These are phyloP conservation scores for Trichoderma semiorbis DNA, from an alignment of 2,329 filamentous ascomycete species.

Conservation along the genomic window DNA sequence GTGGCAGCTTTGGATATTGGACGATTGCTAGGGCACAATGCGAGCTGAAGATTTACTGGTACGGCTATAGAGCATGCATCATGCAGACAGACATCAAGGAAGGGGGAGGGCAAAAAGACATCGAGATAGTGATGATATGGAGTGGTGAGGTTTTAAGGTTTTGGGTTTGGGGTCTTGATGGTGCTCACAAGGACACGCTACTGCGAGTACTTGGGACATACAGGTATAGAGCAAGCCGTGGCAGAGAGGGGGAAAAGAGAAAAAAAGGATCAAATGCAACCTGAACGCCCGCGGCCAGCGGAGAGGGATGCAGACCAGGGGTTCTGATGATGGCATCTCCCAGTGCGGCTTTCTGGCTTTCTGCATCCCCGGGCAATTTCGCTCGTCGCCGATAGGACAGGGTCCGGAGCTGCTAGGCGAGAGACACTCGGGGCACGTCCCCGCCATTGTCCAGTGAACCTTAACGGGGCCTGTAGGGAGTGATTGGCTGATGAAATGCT, in stretches of 20 bases:
- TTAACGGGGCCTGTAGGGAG: slow-evolving; percentile 1
- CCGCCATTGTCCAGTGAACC: neutral
- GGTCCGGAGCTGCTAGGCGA: neutral
- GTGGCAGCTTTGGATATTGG: neutral
- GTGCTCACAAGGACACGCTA: neutral
- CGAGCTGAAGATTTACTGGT: neutral
- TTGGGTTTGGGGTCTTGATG: neutral
- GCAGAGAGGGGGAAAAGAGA: neutral
- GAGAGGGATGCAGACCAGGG: slow-evolving; percentile 7
- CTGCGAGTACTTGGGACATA: neutral
- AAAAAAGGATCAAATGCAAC: neutral
- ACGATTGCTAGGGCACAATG: neutral
- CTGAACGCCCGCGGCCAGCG: neutral
- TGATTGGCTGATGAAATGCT: neutral
- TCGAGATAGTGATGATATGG: neutral
- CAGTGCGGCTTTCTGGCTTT: neutral
- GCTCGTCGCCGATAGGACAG: slow-evolving; percentile 13
- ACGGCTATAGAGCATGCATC: neutral
- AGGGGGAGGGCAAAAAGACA: neutral
- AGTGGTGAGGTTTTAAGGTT: neutral
- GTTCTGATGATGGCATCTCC: neutral
- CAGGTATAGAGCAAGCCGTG: neutral
- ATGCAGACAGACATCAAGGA: neutral
- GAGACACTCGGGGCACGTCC: neutral
- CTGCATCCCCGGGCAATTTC: slow-evolving; percentile 10